Evolutionary conservation across 345 rosid species (phyloP).

Genomic region (Punica granatum): DNA sequence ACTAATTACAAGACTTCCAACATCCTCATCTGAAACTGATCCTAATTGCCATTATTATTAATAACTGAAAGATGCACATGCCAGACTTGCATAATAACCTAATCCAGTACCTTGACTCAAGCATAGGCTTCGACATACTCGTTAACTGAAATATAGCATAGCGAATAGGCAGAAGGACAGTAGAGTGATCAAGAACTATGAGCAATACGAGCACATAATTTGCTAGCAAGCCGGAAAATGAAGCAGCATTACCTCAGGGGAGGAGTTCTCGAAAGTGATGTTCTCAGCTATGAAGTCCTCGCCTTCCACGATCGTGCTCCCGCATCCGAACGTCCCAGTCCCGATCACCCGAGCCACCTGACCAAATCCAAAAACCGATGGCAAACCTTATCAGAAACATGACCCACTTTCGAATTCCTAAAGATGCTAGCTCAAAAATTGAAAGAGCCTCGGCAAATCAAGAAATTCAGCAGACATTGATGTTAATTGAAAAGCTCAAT

Average conservation of each 20-base stretch:
- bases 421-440: neutral
- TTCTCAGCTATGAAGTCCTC: conserved; percentile 95
- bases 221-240: no score
- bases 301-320: conserved; percentile 87
- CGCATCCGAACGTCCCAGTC: conserved; percentile 90
- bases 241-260: conserved; percentile 53
- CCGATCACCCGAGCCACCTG: conserved; percentile 42
- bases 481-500: no score
- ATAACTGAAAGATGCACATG: no score
- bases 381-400: neutral
- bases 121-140: no score
- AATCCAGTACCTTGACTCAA: no score
- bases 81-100: no score
- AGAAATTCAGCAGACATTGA: neutral
- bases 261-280: conserved; percentile 88
- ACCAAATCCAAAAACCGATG: neutral
- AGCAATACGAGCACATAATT: no score
- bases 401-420: neutral
- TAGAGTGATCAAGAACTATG: neutral
- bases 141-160: neutral
- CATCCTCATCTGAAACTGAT: neutral
- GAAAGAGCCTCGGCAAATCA: neutral
- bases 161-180: neutral
- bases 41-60: neutral
- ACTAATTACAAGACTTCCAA: neutral